Conservation (phyloP, 1,139 yeast genomes). For the Taphrina populina region DNA sequence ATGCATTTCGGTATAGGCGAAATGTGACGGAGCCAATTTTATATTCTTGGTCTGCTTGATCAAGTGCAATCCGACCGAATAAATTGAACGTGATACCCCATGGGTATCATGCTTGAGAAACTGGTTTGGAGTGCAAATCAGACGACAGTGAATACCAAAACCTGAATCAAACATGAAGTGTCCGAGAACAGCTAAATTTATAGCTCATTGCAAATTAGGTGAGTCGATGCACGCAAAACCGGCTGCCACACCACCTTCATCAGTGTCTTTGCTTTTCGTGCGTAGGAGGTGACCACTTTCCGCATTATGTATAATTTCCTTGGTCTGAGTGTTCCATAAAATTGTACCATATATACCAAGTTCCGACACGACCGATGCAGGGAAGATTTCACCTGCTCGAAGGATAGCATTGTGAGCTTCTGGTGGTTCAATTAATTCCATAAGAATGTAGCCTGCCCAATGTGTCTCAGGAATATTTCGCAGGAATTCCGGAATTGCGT, state of each 20-base stretch:
- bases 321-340: slow-evolving; percentile 62
- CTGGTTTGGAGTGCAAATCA: too few relatives aligned
- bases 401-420: slow-evolving; percentile 64
- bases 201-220: slow-evolving; percentile 5
- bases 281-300: slow-evolving; percentile 82
- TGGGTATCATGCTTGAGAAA: too few relatives aligned
- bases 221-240: slow-evolving; percentile 93
- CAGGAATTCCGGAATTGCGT: slow-evolving; percentile 74
- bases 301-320: slow-evolving; percentile 58
- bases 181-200: background rate
- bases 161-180: too few relatives aligned
- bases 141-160: too few relatives aligned
- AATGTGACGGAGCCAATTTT: too few relatives aligned
- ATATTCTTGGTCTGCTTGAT: too few relatives aligned
- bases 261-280: slow-evolving; percentile 78
- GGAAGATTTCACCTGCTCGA: slow-evolving; percentile 60
- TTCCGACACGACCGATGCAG: slow-evolving; percentile 78
- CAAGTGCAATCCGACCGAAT: too few relatives aligned
- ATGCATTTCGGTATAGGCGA: too few relatives aligned
- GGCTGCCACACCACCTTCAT: slow-evolving; percentile 99
- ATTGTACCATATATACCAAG: slow-evolving; percentile 86
- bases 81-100: too few relatives aligned
- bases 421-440: slow-evolving; percentile 88
- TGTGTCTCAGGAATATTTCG: slow-evolving; percentile 60
- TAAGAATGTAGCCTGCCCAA: slow-evolving; percentile 88